phyloP scores from a whole-genome alignment of 345 rosid genomes.

The Eucalyptus curtisii region DNA sequence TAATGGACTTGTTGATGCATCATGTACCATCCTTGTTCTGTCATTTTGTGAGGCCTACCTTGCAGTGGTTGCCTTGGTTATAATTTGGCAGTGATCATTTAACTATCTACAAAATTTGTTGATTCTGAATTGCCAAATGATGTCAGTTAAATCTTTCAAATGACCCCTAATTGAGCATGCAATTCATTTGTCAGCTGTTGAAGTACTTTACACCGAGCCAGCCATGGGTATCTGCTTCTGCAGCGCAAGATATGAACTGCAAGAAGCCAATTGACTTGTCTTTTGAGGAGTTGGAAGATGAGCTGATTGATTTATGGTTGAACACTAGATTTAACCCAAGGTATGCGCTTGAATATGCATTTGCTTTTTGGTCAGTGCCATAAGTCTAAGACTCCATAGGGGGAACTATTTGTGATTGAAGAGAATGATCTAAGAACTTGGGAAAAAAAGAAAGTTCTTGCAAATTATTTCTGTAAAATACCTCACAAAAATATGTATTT shows the following conservation, averaged over 20 bases:
- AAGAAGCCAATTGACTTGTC: slow-evolving; percentile 25
- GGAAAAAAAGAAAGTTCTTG: not conserved
- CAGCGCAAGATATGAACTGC: not conserved
- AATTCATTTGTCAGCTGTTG: slow-evolving; percentile 35
- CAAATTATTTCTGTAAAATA: not conserved
- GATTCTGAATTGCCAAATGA: not conserved
- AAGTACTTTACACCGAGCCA: slow-evolving; percentile 33
- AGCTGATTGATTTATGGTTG: slow-evolving; percentile 45
- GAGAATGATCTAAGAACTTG: not conserved
- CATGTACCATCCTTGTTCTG: not conserved
- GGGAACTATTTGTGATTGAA: not conserved
- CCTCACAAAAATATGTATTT: not conserved
- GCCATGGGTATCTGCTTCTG: slow-evolving; percentile 37
- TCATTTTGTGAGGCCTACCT: not conserved
- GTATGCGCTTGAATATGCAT: slow-evolving; percentile 35
- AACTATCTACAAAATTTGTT: not conserved
- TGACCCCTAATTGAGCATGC: not conserved
- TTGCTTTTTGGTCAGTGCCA: not conserved
- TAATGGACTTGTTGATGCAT: not conserved
- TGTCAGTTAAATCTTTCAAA: not conserved
- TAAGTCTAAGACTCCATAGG: not conserved
- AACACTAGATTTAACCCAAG: slow-evolving; percentile 39
- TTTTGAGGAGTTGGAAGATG: slow-evolving; percentile 36
- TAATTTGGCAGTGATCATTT: not conserved
- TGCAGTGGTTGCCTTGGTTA: not conserved